Evolutionary conservation across 2,329 filamentous ascomycete species (phyloP).

Genomic region (Madurella mycetomatis): DNA sequence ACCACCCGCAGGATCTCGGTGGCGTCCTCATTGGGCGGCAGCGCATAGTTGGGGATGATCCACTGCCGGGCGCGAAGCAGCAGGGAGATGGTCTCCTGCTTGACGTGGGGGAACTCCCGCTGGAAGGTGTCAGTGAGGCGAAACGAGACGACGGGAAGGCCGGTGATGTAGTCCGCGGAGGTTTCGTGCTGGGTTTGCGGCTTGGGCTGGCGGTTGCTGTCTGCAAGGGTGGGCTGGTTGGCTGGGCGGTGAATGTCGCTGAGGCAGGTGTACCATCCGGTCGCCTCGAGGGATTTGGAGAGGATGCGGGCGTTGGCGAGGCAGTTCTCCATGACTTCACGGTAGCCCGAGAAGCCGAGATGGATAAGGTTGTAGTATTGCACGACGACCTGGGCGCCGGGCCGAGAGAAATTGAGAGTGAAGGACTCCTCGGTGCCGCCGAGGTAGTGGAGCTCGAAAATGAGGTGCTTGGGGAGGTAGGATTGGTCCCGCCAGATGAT

Average conservation of each 20-base stretch:
- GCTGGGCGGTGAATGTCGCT: conserved; percentile 60
- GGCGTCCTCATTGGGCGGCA: conserved; percentile 57
- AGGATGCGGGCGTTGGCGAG: conserved; percentile 60
- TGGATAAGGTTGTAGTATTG: conserved; percentile 73
- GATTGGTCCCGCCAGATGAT: conserved; percentile 63
- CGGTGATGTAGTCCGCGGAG: conserved; percentile 58
- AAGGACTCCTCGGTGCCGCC: conserved; percentile 68
- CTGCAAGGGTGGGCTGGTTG: conserved; percentile 24
- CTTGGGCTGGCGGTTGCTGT: conserved; percentile 19
- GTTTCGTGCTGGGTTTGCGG: conserved; percentile 38
- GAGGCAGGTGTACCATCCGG: conserved; percentile 61
- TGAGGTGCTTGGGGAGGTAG: conserved; percentile 61
- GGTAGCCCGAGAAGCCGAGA: conserved; percentile 62
- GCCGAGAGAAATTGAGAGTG: conserved; percentile 68
- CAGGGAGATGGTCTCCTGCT: conserved; percentile 60
- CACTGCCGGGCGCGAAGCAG: conserved; percentile 63
- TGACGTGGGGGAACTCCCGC: conserved; percentile 56
- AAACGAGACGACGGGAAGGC: conserved; percentile 66
- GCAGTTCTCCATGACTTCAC: conserved; percentile 61
- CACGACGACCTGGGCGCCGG: conserved; percentile 63
- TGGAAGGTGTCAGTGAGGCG: conserved; percentile 58
- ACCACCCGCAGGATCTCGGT: conserved; percentile 66
- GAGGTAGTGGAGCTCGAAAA: conserved; percentile 67
- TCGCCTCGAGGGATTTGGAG: conserved; percentile 59
- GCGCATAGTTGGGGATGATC: conserved; percentile 66